Evolutionary conservation across 108 stramenopile species (phyloP).

Genomic region (Cylindrotheca closterium): DNA sequence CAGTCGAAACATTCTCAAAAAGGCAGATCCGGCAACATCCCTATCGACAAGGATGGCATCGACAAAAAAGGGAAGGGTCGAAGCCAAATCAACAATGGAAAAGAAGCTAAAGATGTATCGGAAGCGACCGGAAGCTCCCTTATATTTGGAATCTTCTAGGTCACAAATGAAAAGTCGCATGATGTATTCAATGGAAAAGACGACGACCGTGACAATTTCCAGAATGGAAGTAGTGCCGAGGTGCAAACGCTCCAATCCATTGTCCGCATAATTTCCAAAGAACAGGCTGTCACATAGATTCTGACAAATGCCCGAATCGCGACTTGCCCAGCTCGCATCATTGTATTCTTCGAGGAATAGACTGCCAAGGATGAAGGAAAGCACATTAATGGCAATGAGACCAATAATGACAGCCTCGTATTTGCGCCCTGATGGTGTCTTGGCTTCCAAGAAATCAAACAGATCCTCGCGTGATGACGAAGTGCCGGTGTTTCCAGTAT

Average conservation of each 20-base stretch:
- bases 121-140: conserved; percentile 44
- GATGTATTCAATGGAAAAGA: conserved; percentile 84
- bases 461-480: background rate
- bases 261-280: conserved; percentile 75
- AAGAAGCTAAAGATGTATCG: conserved; percentile 61
- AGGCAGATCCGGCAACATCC: conserved; percentile 63
- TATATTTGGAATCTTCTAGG: conserved; percentile 50
- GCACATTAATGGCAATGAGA: conserved; percentile 81
- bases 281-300: conserved; percentile 66
- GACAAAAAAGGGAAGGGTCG: conserved; percentile 86
- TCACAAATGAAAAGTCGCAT: conserved; percentile 66
- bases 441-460: conserved; percentile 75
- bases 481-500: background rate
- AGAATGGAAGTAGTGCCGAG: conserved; percentile 69
- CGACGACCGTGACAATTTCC: conserved; percentile 60
- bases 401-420: conserved; percentile 82
- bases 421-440: conserved; percentile 53
- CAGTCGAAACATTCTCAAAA: conserved; percentile 89
- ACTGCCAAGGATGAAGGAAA: conserved; percentile 70
- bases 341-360: conserved; percentile 80
- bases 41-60: conserved; percentile 73
- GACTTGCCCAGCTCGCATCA: conserved; percentile 25
- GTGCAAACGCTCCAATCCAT: conserved; percentile 46
- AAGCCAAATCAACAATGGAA: conserved; percentile 80
- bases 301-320: conserved; percentile 39